phyloP scores from a whole-genome alignment of 1,139 yeast genomes.

The Schizosaccharomyces versatilis region DNA sequence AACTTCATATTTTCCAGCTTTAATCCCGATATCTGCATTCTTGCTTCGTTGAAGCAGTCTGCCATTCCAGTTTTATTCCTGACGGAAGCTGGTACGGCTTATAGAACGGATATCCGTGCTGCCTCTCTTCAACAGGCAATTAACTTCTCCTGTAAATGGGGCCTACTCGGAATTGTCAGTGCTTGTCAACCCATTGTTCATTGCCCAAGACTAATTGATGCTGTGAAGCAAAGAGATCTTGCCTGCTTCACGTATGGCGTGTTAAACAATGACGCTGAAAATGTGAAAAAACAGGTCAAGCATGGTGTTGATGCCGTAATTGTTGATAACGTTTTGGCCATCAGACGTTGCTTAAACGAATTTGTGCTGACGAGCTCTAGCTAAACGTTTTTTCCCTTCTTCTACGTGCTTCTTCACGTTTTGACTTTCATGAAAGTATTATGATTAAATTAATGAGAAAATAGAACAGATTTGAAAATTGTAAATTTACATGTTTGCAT shows the following conservation, averaged over 20 bases:
- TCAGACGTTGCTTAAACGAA: not conserved
- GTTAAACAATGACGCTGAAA: conserved; percentile 64
- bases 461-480: too few species aligned
- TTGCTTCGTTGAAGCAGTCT: conserved; percentile 78
- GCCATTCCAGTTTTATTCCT: conserved; percentile 56
- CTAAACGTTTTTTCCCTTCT: too few species aligned
- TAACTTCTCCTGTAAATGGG: conserved; percentile 80
- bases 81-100: conserved; percentile 66
- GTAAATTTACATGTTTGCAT: too few species aligned
- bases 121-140: conserved; percentile 76
- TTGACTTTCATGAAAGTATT: too few species aligned
- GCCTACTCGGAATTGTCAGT: conserved; percentile 72
- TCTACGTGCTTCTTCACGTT: too few species aligned
- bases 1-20: conserved; percentile 81
- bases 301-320: conserved; percentile 96
- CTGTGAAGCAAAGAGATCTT: conserved; percentile 55
- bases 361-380: too few species aligned
- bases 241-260: conserved; percentile 88
- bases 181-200: conserved; percentile 67
- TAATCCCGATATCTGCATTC: conserved; percentile 79
- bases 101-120: conserved; percentile 78
- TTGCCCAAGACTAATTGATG: conserved; percentile 67
- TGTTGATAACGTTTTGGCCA: conserved; percentile 27
- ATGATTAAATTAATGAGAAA: too few species aligned
- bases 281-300: conserved; percentile 66